Evolutionary conservation across 768 basidiomycete genomes (phyloP), one percentile per base, ranked within the genome.

Genomic region (Hypholoma fasciculare): DNA sequence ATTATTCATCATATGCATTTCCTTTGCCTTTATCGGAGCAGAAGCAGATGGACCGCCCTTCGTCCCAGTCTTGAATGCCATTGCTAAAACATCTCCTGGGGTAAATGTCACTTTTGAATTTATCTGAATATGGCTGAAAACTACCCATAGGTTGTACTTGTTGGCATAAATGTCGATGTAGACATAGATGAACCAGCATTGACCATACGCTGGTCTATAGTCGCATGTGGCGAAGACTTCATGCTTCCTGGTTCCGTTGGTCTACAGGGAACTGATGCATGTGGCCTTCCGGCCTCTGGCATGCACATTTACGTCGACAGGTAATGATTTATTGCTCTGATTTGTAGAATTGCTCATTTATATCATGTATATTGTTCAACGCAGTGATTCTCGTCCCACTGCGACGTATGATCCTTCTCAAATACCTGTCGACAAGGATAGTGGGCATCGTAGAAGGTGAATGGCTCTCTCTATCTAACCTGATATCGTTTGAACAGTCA

Each of bases 181-280:
- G 84, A 86, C 61, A 69, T 85, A 9, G 83, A 84, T 57, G 83
- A 86, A 61, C 83, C 83, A 1, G 76, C 82, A 0, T 63, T 86
- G 27, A 79, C 79, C 8, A 74, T 86, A 42, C 79, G 82, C 7
- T 86, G 83, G 83, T 79, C 81, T 34, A 75, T 86, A 36, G 60
- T 81, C 17, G 82, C 77, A 1, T 86, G 84, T 64, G 84, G 84
- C 16, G 61, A 69, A 13, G 74, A 61, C 1, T 76, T 72, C 56
- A 69, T 82, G 26, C 76, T 84, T 14, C 68, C 75, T 17, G 78
- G 76, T 4, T 82, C 83, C 13, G 67, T 71, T 54, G 81, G 81
- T 16, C 60, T 75, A 7, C 82, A 84, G 61, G 79, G 78, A 23
- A 78, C 76, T 44, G 58, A 57, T 0, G 51, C 51, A 0, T 86